Base-by-base conservation (phyloP, 140 eudicot genomes). In the Anethum foeniculum region DNA sequence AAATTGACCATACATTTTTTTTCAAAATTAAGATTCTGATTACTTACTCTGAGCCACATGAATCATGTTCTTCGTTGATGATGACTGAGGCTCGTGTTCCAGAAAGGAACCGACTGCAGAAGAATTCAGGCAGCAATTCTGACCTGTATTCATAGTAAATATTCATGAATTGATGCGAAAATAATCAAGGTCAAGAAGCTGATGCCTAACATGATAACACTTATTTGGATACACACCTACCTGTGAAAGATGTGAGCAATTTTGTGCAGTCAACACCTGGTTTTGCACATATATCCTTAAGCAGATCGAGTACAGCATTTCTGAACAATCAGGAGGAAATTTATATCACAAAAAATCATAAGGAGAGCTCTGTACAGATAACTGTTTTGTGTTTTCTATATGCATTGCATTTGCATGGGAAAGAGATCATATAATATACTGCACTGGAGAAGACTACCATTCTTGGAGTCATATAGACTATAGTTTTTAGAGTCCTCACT, bases 31-130 rank as follows among this genome's bases (percentile, higher is more conserved):
- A 67, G 41, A 67, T 67, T 16, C 16, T 67, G 23, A 4, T 67
- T 44, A 68, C 97, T 83, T 91, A 92, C 98, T 94, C 80, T 94
- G 98, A 64, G 98, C 93, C 73, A 94, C 73, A 86, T 92, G 98
- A 71, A 94, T 85, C 97, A 94, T 82, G 94, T 94, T 94, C 83
- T 94, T 94, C 32, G 94, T 92, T 19, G 98, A 83, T 38, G 96
- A 89, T 25, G 98, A 80, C 60, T 92, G 93, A 77, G 97, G 94
- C 86, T 89, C 94, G 71, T 85, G 94, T n/a, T 81, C 85, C 15
- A 88, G 88, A 81, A 92, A 89, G 36, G 60, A 30, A 51, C 67
- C 74, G 18, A 93, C 84, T 32, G 76, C 85, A 9, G 97, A 90
- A 44, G 96, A 84, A 86, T 89, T 90, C 79, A 94, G 80, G 87